Conservation (phyloP, 768 basidiomycete species). For the Boletus speciosus region DNA sequence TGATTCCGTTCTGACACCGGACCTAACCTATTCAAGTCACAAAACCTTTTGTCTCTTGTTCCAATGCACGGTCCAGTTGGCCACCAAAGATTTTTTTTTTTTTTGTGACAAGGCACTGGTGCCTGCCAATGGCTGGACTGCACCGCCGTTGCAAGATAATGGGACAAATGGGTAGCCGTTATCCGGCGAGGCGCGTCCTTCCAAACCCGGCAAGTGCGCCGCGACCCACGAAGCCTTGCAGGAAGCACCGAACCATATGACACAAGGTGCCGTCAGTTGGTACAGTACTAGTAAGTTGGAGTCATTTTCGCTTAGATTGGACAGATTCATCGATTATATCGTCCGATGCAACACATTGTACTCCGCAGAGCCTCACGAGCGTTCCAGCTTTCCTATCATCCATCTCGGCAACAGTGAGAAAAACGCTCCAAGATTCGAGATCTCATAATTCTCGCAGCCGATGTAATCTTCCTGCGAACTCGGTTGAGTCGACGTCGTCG, state of each 20-base stretch:
- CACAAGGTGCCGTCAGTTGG: constrained; percentile 6
- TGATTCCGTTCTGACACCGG: constrained; percentile 12
- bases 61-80: background rate
- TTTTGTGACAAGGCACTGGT: background rate
- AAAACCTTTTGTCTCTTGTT: background rate
- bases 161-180: constrained; percentile 16
- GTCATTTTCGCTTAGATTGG: constrained; percentile 14
- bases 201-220: constrained; percentile 20
- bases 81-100: no score
- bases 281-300: background rate
- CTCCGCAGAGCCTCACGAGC: background rate
- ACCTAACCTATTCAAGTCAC: constrained; percentile 13
- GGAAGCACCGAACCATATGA: background rate
- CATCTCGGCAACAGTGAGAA: background rate
- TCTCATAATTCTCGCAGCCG: constrained; percentile 2
- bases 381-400: no score
- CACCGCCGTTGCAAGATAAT: background rate
- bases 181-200: constrained; percentile 20
- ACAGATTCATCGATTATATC: constrained; percentile 13
- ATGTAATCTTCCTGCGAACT: background rate
- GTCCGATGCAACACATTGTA: background rate
- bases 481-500: background rate
- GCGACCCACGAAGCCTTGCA: constrained; percentile 16
- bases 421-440: background rate
- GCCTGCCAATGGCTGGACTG: background rate